These are phyloP conservation scores for Coemansia sp. DNA, from an alignment of 192 early-diverging fungal genomes.

Conservation along the genomic window DNA sequence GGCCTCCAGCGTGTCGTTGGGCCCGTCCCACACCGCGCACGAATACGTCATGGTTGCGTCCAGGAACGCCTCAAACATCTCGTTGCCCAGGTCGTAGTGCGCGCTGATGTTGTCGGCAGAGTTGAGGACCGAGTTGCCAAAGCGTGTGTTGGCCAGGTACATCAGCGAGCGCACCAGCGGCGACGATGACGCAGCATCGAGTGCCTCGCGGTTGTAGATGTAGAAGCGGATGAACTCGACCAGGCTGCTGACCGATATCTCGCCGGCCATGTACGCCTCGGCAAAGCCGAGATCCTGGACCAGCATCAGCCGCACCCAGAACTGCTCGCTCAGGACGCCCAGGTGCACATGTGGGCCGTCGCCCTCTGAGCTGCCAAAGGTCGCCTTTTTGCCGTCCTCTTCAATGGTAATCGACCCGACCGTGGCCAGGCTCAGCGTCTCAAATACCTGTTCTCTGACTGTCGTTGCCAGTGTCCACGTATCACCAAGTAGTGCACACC, in stretches of 20 bases:
- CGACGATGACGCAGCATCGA: conserved; percentile 46
- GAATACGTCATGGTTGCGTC: conserved; percentile 68
- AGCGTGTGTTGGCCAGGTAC: conserved; percentile 50
- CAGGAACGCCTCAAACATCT: conserved; percentile 65
- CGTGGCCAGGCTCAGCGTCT: conserved; percentile 24
- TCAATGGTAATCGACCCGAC: conserved; percentile 42
- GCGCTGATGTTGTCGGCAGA: conserved; percentile 57
- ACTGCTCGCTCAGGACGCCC: conserved; percentile 50
- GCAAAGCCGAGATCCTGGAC: conserved; percentile 54
- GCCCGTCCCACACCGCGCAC: conserved; percentile 58
- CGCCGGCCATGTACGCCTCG: conserved; percentile 65
- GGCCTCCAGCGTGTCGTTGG: conserved; percentile 54
- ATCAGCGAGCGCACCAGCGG: conserved; percentile 53
- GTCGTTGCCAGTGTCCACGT: too few relatives aligned
- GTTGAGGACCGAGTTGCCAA: conserved; percentile 62
- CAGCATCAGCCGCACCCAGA: conserved; percentile 60
- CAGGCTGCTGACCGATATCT: conserved; percentile 54
- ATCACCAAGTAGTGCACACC: too few relatives aligned
- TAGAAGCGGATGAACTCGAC: conserved; percentile 53
- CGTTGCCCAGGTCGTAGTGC: conserved; percentile 73
- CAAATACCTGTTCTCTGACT: conserved; percentile 20
- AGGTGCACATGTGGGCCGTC: conserved; percentile 35
- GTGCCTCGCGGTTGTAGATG: conserved; percentile 52
- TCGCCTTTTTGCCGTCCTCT: conserved; percentile 16
- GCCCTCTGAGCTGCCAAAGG: conserved; percentile 44